Evolutionary conservation across 371 early-diverging fungal genomes (phyloP), one percentile per base, ranked within the genome.

Genomic region (Mucor circinelloides): DNA sequence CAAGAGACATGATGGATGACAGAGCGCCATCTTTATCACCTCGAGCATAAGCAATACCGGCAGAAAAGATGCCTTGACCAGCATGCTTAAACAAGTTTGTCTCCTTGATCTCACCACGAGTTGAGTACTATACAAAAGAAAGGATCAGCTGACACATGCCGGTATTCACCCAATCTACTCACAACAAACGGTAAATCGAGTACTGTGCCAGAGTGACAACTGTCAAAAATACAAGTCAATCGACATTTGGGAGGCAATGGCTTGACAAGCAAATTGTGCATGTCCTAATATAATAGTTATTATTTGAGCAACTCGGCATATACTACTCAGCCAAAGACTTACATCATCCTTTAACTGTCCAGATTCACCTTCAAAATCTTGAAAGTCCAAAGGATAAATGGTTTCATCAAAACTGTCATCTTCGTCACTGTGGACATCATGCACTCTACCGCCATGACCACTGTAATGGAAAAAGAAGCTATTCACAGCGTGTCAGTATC

Each of bases 321-420:
- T 44, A n/a, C 6, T 0, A 19, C 6, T 6, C 2, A 6, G 7
- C 5, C 44, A 44, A 9, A 61, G 9, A 34, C 34, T 63, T 74
- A 77, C 88, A 80, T 97, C 97, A 77, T 98, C 99, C 32, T 87
- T 71, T 55, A 98, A 92, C 71, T 90, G 84, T 5, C 98, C 98
- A 15, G 87, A 87, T 1, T 63, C 65, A 4, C 82, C 81, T 52
- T 69, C 73, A 54, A 64, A 82, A 4, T 63, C 27, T 46, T 78
- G 62, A 76, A 90, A 93, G 77, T 98, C 99, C 8, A 95, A 77
- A 7, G 99, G 99, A 42, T 90, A 80, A 40, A 83, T 79, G 0
- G 81, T 83, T 50, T 82, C 83, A 64, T 82, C 83, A 34, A 57
- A 83, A 12, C 94, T 94, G 72, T 96, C 96, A 44, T 87, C 85